These are phyloP conservation scores for Pleurotus giganteus DNA, from an alignment of 768 basidiomycete species.

Conservation along the genomic window DNA sequence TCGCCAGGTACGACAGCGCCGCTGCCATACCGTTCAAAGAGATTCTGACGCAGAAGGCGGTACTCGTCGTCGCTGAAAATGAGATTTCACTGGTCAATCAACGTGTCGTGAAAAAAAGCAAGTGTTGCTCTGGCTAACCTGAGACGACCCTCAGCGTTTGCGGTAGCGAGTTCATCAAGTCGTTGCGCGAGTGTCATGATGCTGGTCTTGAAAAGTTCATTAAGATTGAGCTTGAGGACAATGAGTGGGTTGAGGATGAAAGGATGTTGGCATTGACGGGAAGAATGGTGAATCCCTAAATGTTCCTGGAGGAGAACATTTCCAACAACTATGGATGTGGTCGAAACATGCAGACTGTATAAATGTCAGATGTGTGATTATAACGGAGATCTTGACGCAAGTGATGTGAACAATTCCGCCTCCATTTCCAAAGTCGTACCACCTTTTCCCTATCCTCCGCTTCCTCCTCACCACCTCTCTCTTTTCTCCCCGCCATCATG, in stretches of 20 bases:
- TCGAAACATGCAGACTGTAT: background rate
- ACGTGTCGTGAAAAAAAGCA: constrained; percentile 1
- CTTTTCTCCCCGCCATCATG: constrained; percentile 5
- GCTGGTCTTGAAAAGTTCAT: constrained; percentile 5
- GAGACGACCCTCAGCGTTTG: constrained; percentile 78
- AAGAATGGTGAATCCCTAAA: background rate
- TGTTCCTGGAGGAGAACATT: background rate
- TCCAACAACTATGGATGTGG: background rate
- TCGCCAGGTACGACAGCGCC: constrained; percentile 60
- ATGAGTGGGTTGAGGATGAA: background rate
- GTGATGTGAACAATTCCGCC: background rate
- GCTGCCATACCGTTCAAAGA: constrained; percentile 77
- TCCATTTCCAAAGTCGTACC: constrained; percentile 1
- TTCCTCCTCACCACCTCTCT: background rate
- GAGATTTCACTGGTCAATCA: constrained; percentile 4
- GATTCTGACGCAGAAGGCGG: constrained; percentile 75
- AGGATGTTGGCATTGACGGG: background rate
- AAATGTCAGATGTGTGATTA: background rate
- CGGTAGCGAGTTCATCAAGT: constrained; percentile 75
- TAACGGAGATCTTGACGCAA: background rate
- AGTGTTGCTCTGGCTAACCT: constrained; percentile 45
- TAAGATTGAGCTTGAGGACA: background rate
- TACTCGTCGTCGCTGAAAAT: constrained; percentile 77
- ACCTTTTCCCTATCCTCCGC: background rate
- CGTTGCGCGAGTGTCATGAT: constrained; percentile 69